phyloP scores from a whole-genome alignment of 2,329 filamentous ascomycete genomes.

The Diaporthe vaccinii region DNA sequence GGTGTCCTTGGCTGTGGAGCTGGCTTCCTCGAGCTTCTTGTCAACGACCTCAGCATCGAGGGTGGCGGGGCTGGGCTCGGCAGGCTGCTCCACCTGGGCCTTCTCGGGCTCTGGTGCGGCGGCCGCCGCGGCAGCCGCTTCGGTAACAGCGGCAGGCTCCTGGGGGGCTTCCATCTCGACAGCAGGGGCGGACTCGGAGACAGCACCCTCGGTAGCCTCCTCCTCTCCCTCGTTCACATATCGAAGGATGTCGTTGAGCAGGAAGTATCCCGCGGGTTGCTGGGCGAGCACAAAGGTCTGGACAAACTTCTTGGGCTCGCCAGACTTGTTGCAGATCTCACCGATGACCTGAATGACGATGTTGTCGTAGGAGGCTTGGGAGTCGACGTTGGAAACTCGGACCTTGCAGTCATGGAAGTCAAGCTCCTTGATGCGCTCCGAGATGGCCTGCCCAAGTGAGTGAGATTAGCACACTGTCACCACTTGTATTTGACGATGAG shows the following conservation, averaged over 20 bases:
- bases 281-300: slow-evolving; percentile 98
- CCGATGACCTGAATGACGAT: slow-evolving; percentile 99
- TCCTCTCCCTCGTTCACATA: slow-evolving; percentile 90
- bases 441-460: slow-evolving; percentile 76
- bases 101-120: slow-evolving; percentile 51
- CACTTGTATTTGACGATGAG: background rate
- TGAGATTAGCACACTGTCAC: slow-evolving; percentile 12
- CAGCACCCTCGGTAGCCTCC: slow-evolving; percentile 64
- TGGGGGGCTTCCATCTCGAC: slow-evolving; percentile 48
- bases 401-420: slow-evolving; percentile 99
- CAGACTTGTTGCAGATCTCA: slow-evolving; percentile 94
- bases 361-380: slow-evolving; percentile 90
- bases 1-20: slow-evolving; percentile 52
- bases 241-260: slow-evolving; percentile 97
- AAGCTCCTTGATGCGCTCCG: slow-evolving; percentile 92
- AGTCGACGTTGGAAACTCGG: slow-evolving; percentile 97
- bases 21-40: slow-evolving; percentile 80
- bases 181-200: slow-evolving; percentile 41
- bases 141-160: slow-evolving; percentile 45
- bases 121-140: slow-evolving; percentile 51
- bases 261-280: slow-evolving; percentile 97
- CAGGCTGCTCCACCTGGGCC: slow-evolving; percentile 48
- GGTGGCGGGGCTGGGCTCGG: slow-evolving; percentile 46
- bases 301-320: slow-evolving; percentile 93
- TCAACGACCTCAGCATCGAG: slow-evolving; percentile 72